Evolutionary conservation across 179 eudicot genomes (phyloP), one percentile per base, ranked within the genome.

Genomic region (Gypsophila paniculata): DNA sequence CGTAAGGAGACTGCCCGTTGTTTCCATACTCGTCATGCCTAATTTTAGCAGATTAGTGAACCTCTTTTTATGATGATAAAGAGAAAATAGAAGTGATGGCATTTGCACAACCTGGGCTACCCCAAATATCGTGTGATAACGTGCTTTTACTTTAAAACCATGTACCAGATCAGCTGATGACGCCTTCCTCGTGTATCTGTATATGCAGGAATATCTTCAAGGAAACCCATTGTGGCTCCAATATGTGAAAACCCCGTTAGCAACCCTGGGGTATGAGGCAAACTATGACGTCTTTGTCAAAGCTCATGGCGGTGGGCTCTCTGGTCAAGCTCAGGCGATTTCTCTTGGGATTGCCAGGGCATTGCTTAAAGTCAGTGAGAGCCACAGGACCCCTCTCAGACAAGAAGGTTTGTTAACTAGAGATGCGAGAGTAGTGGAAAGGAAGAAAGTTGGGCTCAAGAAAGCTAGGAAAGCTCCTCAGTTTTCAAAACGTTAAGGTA

Each of bases 381-480:
- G 82, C 82, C 94, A 89, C 54, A 79, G 96, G 79, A 6, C 58
- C 22, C 89, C 97, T 26, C 80, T 93, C 62, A 87, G 83, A 76
- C 75, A 82, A 73, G 90, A 91, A 77, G 97, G 99, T 52, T 90
- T 91, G 44, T 83, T 94, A 36, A 94, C 99, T 8, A 85, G 99
- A 84, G 97, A 94, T 71, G 68, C 97, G 2, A 86, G 97, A 79
- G 89, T 85, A 2, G 99, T 94, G 12, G 97, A 94, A 78, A 85
- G 99, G 89, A 94, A 94, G 87, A 94, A 94, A 77, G 81, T 69
- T 71, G 99, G 99, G 74, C 89, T 94, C 65, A 85, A 86, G 87
- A 91, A 94, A 80, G 99, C 99, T 60, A 81, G 99, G 53, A 94
- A 94, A 77, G 91, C 94, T 69, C 99, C 99, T 70, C 99, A 94